Conservation (phyloP, 1,284 basidiomycete species). For the Ustilago nuda region DNA sequence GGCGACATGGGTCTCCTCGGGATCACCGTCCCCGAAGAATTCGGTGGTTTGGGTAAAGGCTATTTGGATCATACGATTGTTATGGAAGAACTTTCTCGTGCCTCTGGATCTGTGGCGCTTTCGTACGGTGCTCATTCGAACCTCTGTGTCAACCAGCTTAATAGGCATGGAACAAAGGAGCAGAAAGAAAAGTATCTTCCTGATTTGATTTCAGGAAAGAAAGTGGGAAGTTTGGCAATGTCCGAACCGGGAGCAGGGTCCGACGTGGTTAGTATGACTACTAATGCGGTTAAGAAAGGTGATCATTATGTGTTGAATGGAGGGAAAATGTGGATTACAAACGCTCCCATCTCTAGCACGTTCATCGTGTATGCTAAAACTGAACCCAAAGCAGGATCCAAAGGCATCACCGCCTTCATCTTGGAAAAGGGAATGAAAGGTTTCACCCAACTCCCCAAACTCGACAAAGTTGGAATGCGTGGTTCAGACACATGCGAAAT, state of each 20-base stretch:
- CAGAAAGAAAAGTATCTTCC: slow-evolving; percentile 91
- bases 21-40: slow-evolving; percentile 59
- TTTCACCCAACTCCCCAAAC: slow-evolving; percentile 87
- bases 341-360: slow-evolving; percentile 88
- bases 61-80: slow-evolving; percentile 63
- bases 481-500: slow-evolving; percentile 94
- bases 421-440: slow-evolving; percentile 83
- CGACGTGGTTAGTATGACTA: slow-evolving; percentile 90
- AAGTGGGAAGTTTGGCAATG: slow-evolving; percentile 93
- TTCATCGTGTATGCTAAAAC: slow-evolving; percentile 95
- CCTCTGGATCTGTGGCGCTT: slow-evolving; percentile 88
- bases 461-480: slow-evolving; percentile 96
- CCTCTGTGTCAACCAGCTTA: slow-evolving; percentile 75
- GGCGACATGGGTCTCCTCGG: slow-evolving; percentile 63
- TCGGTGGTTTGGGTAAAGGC: slow-evolving; percentile 57
- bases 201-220: slow-evolving; percentile 81
- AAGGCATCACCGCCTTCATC: slow-evolving; percentile 92
- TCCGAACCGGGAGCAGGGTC: slow-evolving; percentile 89
- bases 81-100: slow-evolving; percentile 77
- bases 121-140: slow-evolving; percentile 86
- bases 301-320: slow-evolving; percentile 85
- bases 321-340: slow-evolving; percentile 97
- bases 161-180: slow-evolving; percentile 84
- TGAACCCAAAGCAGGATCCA: slow-evolving; percentile 79
- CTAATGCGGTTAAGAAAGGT: slow-evolving; percentile 79